Conservation (phyloP, 2,329 filamentous ascomycete genomes). For the Rachicladosporium sp. region DNA sequence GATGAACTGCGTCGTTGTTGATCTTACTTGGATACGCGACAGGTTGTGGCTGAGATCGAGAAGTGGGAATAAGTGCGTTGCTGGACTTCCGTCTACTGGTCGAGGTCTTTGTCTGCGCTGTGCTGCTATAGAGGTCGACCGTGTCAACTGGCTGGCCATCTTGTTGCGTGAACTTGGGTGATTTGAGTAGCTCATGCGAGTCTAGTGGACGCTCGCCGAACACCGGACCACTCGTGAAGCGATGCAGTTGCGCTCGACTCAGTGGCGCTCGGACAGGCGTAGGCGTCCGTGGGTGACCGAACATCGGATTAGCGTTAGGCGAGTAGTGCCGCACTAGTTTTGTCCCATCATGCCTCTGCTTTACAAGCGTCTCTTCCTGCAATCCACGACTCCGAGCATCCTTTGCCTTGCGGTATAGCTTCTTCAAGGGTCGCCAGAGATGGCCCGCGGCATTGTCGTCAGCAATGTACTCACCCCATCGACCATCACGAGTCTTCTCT, state of each 20-base stretch:
- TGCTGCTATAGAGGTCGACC: too few species aligned
- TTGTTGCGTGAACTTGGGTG: conserved; percentile 8
- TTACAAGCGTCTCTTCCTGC: conserved; percentile 22
- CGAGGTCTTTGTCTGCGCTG: too few species aligned
- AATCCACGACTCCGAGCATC: conserved; percentile 41
- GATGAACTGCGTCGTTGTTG: too few species aligned
- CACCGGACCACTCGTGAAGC: conserved; percentile 20
- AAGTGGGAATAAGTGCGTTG: too few species aligned
- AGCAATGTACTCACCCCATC: conserved; percentile 25
- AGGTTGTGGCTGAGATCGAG: too few species aligned
- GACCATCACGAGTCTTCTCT: conserved; percentile 32
- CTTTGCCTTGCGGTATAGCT: conserved; percentile 47
- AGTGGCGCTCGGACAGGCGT: conserved; percentile 20
- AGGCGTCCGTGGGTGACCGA: conserved; percentile 18
- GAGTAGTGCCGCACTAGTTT: conserved; percentile 17
- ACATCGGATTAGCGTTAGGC: conserved; percentile 23
- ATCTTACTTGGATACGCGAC: too few species aligned
- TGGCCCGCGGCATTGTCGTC: conserved; percentile 34
- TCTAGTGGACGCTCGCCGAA: conserved; percentile 22
- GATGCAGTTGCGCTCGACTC: conserved; percentile 21
- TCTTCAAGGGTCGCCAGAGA: conserved; percentile 51
- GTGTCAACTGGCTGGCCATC: too few species aligned
- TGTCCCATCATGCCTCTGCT: conserved; percentile 9
- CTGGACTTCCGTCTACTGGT: too few species aligned
- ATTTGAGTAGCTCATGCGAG: conserved; percentile 21